Evolutionary conservation across 495 filamentous ascomycete species (phyloP).

Genomic region (Podospora pseudoanserina): DNA sequence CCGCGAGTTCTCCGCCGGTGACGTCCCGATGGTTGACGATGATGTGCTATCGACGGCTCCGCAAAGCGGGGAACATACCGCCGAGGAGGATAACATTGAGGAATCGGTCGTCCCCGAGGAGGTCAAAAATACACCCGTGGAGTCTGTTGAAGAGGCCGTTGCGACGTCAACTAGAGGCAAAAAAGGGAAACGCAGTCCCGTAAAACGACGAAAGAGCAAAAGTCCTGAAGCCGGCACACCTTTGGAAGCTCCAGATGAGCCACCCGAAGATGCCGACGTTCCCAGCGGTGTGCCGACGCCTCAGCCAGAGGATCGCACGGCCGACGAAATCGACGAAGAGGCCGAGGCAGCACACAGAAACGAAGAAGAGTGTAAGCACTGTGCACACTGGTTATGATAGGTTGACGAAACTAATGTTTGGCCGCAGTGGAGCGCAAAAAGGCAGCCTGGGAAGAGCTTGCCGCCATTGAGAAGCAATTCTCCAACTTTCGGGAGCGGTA

Average conservation of each 20-base stretch:
- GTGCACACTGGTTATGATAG: background rate
- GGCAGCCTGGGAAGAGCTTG: slow-evolving; percentile 73
- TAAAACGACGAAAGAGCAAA: slow-evolving; percentile 40
- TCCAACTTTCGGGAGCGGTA: slow-evolving; percentile 81
- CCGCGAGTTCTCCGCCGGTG: slow-evolving; percentile 33
- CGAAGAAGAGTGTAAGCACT: slow-evolving; percentile 72
- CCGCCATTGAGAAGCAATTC: slow-evolving; percentile 78
- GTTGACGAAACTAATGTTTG: slow-evolving; percentile 37
- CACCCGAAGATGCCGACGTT: slow-evolving; percentile 29
- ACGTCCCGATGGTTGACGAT: slow-evolving; percentile 42
- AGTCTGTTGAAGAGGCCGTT: slow-evolving; percentile 29
- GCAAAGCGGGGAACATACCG: slow-evolving; percentile 40
- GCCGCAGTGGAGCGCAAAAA: slow-evolving; percentile 69
- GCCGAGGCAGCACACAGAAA: slow-evolving; percentile 53
- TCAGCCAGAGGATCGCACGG: slow-evolving; percentile 46
- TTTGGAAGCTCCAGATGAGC: slow-evolving; percentile 31
- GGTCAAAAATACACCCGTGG: slow-evolving; percentile 25
- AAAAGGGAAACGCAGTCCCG: slow-evolving; percentile 39
- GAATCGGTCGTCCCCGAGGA: slow-evolving; percentile 22
- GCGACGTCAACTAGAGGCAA: slow-evolving; percentile 26
- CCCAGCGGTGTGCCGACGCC: slow-evolving; percentile 36
- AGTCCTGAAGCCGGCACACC: slow-evolving; percentile 30
- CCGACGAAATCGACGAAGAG: slow-evolving; percentile 51
- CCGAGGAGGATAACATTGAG: slow-evolving; percentile 39
- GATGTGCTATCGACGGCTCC: slow-evolving; percentile 39